Base-by-base conservation (phyloP, 2,329 filamentous ascomycete genomes). In the Lachnellula occidentalis region DNA sequence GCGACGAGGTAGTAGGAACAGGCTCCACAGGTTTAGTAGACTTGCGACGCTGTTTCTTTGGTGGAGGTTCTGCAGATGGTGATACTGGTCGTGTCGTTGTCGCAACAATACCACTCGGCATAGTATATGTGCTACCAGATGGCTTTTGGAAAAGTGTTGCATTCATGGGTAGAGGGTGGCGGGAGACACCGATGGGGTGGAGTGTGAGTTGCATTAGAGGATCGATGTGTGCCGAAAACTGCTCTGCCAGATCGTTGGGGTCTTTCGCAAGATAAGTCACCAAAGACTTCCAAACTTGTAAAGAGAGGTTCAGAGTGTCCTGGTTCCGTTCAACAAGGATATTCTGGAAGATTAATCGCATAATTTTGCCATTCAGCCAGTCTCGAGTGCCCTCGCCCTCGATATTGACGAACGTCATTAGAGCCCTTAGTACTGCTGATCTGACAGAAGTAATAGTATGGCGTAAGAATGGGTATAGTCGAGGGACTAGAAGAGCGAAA, bases 391-490 rank as follows among this genome's bases (percentile, higher is more conserved):
- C 81, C 53, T 88, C 83, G 50, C 85, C 85, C 58, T 92, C 88
- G 21, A 99, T 85, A 61, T 90, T 87, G 64, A 96, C 82, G 72
- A 99, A 99, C 0, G 94, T 99, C 64, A 92, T 83, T 31, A 99
- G 77, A 36, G 94, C 94, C 66, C 95, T 90, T 46, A 99, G 78
- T 4, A 99, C 94, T 9, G 94, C 92, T 41, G 92, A 86, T 51
- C 94, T 88, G 48, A 99, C 94, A 53, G 89, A 96, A 1, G 91
- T 96, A 64, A 99, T 97, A 6, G 95, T 99, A 70, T 99, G 94
- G 55, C 94, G 87, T 45, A 99, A 76, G 78, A 99, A 99, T 3
- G 92, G 92, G 67, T 96, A 99, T 3, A 99, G 82, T 45, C 94
- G 85, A 22, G 95, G 94, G 5, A 99, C 92, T 34, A 99, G 79